These are phyloP conservation scores for Rhododendron ferrugineum DNA, from an alignment of 148 eudicot genomes.

Conservation along the genomic window DNA sequence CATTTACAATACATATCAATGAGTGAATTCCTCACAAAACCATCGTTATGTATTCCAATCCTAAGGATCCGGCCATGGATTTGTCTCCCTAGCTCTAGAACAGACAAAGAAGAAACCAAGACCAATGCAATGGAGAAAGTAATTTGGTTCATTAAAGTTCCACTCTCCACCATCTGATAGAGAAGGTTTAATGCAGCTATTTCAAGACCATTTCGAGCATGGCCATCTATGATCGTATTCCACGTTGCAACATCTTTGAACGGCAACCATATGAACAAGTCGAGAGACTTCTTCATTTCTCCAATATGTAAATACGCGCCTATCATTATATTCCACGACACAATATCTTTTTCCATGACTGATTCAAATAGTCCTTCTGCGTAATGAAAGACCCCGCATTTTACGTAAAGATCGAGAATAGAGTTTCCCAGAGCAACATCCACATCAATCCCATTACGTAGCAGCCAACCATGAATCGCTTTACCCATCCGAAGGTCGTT, in stretches of 20 bases:
- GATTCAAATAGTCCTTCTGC: slow-evolving; percentile 45
- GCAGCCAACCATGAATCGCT: slow-evolving; percentile 60
- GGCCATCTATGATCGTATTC: slow-evolving; percentile 76
- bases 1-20: slow-evolving; percentile 83
- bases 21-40: slow-evolving; percentile 53
- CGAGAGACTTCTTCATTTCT: slow-evolving; percentile 41
- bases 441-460: slow-evolving; percentile 36
- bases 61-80: slow-evolving; percentile 55
- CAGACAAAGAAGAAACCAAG: slow-evolving; percentile 49
- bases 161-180: slow-evolving; percentile 46
- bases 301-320: slow-evolving; percentile 39
- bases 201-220: slow-evolving; percentile 46
- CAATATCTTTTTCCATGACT: slow-evolving; percentile 34
- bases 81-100: slow-evolving; percentile 52
- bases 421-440: slow-evolving; percentile 66
- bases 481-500: slow-evolving; percentile 39
- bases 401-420: slow-evolving; percentile 60
- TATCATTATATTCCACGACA: slow-evolving; percentile 76
- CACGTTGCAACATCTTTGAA: slow-evolving; percentile 55
- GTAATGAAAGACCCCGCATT: slow-evolving; percentile 39
- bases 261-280: slow-evolving; percentile 49
- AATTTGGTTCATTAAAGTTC: slow-evolving; percentile 27
- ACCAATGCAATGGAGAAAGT: slow-evolving; percentile 58
- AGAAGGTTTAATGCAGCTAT: slow-evolving; percentile 48
- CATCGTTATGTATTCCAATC: slow-evolving; percentile 32